These are phyloP conservation scores for Suillus luteus DNA, from an alignment of 768 basidiomycete species.

Conservation along the genomic window DNA sequence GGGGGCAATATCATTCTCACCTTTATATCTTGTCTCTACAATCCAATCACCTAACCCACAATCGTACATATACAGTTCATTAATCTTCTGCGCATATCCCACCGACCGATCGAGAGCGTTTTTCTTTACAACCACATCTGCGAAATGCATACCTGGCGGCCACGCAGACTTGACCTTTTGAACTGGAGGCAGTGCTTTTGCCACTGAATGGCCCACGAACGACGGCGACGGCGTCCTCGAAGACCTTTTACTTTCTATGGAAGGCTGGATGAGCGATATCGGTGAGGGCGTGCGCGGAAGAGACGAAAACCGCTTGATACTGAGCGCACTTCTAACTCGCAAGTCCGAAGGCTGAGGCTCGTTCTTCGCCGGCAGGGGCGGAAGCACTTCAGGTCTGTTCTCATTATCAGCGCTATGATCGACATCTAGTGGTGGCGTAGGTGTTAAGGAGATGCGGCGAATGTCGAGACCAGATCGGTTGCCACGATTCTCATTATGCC, in stretches of 20 bases:
- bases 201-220: slow-evolving; percentile 35
- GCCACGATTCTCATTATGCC: slow-evolving; percentile 33
- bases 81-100: slow-evolving; percentile 81
- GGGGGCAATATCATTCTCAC: slow-evolving; percentile 36
- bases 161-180: slow-evolving; percentile 41
- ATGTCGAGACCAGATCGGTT: slow-evolving; percentile 33
- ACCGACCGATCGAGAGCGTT: slow-evolving; percentile 66
- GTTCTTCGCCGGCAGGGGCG: slow-evolving; percentile 33
- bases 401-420: slow-evolving; percentile 21
- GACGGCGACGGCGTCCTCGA: slow-evolving; percentile 29
- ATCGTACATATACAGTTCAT: slow-evolving; percentile 74
- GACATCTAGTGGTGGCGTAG: slow-evolving; percentile 19
- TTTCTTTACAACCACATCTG: slow-evolving; percentile 59
- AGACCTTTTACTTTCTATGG: slow-evolving; percentile 25
- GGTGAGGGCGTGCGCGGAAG: slow-evolving; percentile 69
- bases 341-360: slow-evolving; percentile 26
- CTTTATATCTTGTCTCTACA: slow-evolving; percentile 51
- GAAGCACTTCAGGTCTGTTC: slow-evolving; percentile 19
- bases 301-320: slow-evolving; percentile 50
- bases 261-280: slow-evolving; percentile 39
- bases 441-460: slow-evolving; percentile 27
- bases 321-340: slow-evolving; percentile 30
- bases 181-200: slow-evolving; percentile 22
- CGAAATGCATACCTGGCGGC: slow-evolving; percentile 71
- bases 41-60: slow-evolving; percentile 84